A percentile compares a stretch with the other conserved stretches of the same genome.
These are phyloP conservation scores for Datisca glomerata DNA, from an alignment of 306 rosid genomes.

Conservation along the genomic window DNA sequence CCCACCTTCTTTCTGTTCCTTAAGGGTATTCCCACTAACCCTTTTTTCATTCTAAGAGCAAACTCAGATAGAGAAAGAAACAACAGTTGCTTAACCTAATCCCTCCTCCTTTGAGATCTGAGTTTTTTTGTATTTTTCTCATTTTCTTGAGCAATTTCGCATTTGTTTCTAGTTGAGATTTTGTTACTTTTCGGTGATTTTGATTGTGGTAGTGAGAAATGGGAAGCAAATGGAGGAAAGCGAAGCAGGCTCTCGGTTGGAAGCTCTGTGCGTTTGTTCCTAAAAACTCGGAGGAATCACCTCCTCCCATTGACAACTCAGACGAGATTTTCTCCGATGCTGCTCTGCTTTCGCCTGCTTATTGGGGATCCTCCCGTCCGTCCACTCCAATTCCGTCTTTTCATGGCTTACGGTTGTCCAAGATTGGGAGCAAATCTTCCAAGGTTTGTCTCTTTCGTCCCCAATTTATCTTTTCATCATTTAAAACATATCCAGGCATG, in stretches of 20 bases:
- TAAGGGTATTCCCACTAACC: constrained; percentile 18
- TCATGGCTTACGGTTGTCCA: constrained; percentile 29
- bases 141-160: not conserved
- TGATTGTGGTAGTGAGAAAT: constrained; percentile 32
- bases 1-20: constrained; percentile 19
- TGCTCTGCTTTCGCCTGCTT: constrained; percentile 65
- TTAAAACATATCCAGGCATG: not conserved
- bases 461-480: too few relatives aligned
- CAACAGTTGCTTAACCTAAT: constrained; percentile 19
- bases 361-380: constrained; percentile 39
- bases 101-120: constrained; percentile 57
- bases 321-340: constrained; percentile 71
- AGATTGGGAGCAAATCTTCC: constrained; percentile 33
- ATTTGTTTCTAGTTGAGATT: constrained; percentile 8
- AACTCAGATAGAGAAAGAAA: constrained; percentile 10
- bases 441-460: constrained; percentile 25
- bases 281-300: constrained; percentile 49
- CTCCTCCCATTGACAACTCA: constrained; percentile 33
- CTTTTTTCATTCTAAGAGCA: not conserved
- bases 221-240: constrained; percentile 98
- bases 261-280: constrained; percentile 81
- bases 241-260: constrained; percentile 67
- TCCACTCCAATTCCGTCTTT: constrained; percentile 33
- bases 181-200: constrained; percentile 6
- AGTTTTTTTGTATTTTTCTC: constrained; percentile 19